Conservation (phyloP, 305 asterid genomes). For the Stenogyne calaminthoides region DNA sequence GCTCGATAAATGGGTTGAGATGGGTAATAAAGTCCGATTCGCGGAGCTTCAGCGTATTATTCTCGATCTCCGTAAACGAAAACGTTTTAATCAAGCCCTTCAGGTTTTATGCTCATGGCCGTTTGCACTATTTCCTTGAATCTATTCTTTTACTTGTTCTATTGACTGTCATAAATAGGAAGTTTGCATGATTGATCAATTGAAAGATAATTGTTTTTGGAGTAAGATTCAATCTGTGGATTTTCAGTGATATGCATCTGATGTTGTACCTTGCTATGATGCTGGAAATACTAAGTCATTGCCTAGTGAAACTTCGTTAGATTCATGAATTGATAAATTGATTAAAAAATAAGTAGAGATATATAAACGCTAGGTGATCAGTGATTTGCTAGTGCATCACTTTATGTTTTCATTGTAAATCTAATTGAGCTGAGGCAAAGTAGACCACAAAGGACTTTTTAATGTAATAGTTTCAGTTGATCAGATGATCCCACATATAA, state of each 20-base stretch:
- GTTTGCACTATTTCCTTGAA: not conserved
- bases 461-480: not conserved
- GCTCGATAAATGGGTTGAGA: slow-evolving; percentile 64
- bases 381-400: not conserved
- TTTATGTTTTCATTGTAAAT: not conserved
- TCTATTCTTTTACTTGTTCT: not conserved
- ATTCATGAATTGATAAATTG: not conserved
- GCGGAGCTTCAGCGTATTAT: slow-evolving; percentile 71
- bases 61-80: slow-evolving; percentile 73
- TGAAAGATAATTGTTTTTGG: not conserved
- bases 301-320: not conserved
- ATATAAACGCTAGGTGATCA: not conserved
- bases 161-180: not conserved
- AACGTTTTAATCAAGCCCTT: slow-evolving; percentile 65
- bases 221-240: not conserved
- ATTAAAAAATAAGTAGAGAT: not conserved
- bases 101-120: slow-evolving; percentile 44
- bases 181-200: not conserved
- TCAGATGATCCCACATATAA: not conserved
- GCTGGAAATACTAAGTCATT: not conserved
- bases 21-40: slow-evolving; percentile 58
- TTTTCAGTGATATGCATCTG: slow-evolving; percentile 10
- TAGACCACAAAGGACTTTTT: not conserved
- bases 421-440: slow-evolving; percentile 1
- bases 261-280: not conserved